Evolutionary conservation across 2,329 filamentous ascomycete species (phyloP).

Genomic region (Alternaria gansuensis): DNA sequence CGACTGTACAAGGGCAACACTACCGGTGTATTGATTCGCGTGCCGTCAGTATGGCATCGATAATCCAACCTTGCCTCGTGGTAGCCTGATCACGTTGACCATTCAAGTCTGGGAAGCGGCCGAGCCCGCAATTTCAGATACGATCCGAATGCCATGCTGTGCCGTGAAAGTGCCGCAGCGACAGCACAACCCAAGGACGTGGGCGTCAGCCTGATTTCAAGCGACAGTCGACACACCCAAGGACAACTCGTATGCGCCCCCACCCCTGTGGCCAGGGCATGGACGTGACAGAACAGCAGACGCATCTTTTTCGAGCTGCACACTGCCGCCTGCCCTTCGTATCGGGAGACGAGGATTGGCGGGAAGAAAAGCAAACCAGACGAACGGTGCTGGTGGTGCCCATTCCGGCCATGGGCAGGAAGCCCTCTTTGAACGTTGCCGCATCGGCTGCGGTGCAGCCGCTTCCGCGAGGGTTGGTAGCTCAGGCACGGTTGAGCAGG

Average conservation of each 20-base stretch:
- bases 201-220: conserved; percentile 17
- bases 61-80: conserved; percentile 25
- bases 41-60: conserved; percentile 20
- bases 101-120: conserved; percentile 14
- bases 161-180: conserved; percentile 21
- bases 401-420: conserved; percentile 25
- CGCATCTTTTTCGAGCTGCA: conserved; percentile 22
- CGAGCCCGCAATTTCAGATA: conserved; percentile 23
- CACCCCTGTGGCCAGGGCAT: conserved; percentile 20
- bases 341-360: conserved; percentile 13
- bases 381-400: conserved; percentile 2
- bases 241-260: conserved; percentile 11
- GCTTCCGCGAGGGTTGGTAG: conserved; percentile 32
- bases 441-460: conserved; percentile 33
- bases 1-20: conserved; percentile 15
- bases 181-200: conserved; percentile 20
- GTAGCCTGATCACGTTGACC: conserved; percentile 26
- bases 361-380: conserved; percentile 14
- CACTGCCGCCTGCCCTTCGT: conserved; percentile 21
- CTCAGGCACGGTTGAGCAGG: conserved; percentile 31
- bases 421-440: conserved; percentile 33
- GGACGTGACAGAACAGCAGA: conserved; percentile 23
- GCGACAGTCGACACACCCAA: conserved; percentile 25
- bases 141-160: conserved; percentile 23
- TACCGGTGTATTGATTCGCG: conserved; percentile 16